Evolutionary conservation across 352 stramenopile species (phyloP).

Genomic region (Pythium pyrilobum): DNA sequence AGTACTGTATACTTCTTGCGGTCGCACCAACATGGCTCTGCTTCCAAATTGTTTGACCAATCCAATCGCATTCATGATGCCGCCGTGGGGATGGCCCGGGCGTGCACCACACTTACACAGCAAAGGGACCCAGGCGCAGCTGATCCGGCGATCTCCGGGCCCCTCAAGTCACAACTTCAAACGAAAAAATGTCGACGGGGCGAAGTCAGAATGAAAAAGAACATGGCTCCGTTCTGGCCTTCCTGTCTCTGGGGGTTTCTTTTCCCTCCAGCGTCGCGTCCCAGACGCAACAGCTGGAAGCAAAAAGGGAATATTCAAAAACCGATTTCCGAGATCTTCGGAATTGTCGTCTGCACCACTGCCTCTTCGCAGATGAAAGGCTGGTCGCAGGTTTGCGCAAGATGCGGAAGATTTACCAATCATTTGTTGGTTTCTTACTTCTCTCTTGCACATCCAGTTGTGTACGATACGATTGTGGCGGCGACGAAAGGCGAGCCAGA

Average conservation of each 20-base stretch:
- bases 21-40: too few relatives aligned
- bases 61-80: too few relatives aligned
- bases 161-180: slow-evolving; percentile 8
- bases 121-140: slow-evolving; percentile 4
- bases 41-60: too few relatives aligned
- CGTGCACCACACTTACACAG: neutral
- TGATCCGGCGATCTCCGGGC: neutral
- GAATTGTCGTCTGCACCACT: neutral
- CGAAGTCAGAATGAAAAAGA: slow-evolving; percentile 2
- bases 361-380: slow-evolving; percentile 7
- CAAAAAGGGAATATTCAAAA: neutral
- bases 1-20: too few relatives aligned
- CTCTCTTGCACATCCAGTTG: neutral
- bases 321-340: neutral
- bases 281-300: neutral
- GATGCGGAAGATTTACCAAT: slow-evolving; percentile 8
- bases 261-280: slow-evolving; percentile 7
- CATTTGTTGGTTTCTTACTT: neutral
- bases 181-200: slow-evolving; percentile 10
- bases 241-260: slow-evolving; percentile 19
- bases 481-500: too few relatives aligned
- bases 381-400: too few relatives aligned
- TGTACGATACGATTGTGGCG: too few relatives aligned
- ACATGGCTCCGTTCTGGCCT: slow-evolving; percentile 1
- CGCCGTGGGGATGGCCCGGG: slow-evolving; percentile 2